Evolutionary conservation across 2,329 filamentous ascomycete genomes (phyloP), one percentile per base, ranked within the genome.

Genomic region (Colletotrichum simmondsii): DNA sequence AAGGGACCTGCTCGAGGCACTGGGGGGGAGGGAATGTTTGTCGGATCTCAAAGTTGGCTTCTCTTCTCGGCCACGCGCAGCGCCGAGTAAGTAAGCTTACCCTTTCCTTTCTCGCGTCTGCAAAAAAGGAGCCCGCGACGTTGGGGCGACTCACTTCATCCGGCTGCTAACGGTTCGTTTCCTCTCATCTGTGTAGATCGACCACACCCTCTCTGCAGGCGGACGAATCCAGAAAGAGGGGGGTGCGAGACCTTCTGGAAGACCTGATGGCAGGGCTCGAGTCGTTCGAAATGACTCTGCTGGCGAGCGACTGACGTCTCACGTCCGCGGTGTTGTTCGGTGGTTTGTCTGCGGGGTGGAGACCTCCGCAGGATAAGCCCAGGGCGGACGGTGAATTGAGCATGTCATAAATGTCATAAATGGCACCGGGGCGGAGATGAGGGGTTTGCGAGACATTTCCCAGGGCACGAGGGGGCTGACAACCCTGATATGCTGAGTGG

Each of bases 341-440:
- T 60, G 28, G 19, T 35, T 32, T 28, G 26, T 59, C 32, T 68
- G 46, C 68, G 68, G 68, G 22, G 68, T 71, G 64, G 68, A 71
- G 63, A 68, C 57, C 63, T 68, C 68, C 63, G 68, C 68, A 71
- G 35, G 57, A 62, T 57, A 57, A 57, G 42, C 46, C 24, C 5
- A 12, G 16, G 19, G 35, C 46, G 46, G 56, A 35, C 60, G 37
- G 49, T 71, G 63, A 35, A 49, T 52, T 68, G 46, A 28, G 5
- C 16, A 32, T n/a, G 10, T 58, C 63, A 30, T 26, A 8, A 42
- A 42, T 42, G 35, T 32, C 30, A 32, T 32, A 32, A 32, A 32
- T 14, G 32, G 58, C 37, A 22, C 28, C 59, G 26, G 42, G 16
- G 37, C 59, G 42, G 11, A 56, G 46, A 62, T 62, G 57, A 63